Base-by-base conservation (phyloP, 2,329 filamentous ascomycete species). In the Xenoacremonium recifei region DNA sequence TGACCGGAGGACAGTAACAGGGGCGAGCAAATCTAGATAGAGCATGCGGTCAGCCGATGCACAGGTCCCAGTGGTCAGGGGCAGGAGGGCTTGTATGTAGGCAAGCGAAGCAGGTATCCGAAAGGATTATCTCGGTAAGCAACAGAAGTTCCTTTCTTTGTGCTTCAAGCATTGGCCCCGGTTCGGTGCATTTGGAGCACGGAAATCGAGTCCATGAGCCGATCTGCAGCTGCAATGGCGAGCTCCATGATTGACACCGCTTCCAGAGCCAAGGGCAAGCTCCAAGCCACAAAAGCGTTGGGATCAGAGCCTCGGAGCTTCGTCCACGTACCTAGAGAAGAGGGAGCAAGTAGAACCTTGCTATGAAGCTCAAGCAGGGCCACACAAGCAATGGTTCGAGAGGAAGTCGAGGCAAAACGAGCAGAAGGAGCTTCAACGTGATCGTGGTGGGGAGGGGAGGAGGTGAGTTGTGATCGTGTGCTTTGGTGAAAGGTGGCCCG, bases 401-500 rank as follows among this genome's bases (percentile, higher is more conserved):
- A 16, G 30, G 19, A 39, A 30, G 27, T 23, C 37, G 43, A 6
- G 34, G 15, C 23, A 21, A 39, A 30, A 25, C 33, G 31, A 31
- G 36, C 29, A 37, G 39, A 37, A 12, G 18, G 50, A 50, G 54
- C 54, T 58, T 48, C 48, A 45, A 47, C 19, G 23, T 19, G 32
- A 20, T 32, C 41, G 45, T 27, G 44, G 42, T 46, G 50, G 50
- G 50, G 57, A 54, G 40, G 35, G 30, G 15, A 32, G 45, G 35
- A 36, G 41, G 33, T 25, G 53, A n/a, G n/a, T n/a, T n/a, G n/a
- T n/a, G 48, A 50, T 59, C 55, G 58, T 56, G 58, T 61, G 51
- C 55, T 42, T 61, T 61, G 47, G 53, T 58, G 61, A 55, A 64
- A 65, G 55, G 63, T 65, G 63, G 61, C 62, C 60, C 58, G 45